A percentile compares a stretch with the other conserved stretches of the same genome.
These are phyloP conservation scores for Xylaria cubensis DNA, from an alignment of 495 filamentous ascomycete genomes.

Conservation along the genomic window DNA sequence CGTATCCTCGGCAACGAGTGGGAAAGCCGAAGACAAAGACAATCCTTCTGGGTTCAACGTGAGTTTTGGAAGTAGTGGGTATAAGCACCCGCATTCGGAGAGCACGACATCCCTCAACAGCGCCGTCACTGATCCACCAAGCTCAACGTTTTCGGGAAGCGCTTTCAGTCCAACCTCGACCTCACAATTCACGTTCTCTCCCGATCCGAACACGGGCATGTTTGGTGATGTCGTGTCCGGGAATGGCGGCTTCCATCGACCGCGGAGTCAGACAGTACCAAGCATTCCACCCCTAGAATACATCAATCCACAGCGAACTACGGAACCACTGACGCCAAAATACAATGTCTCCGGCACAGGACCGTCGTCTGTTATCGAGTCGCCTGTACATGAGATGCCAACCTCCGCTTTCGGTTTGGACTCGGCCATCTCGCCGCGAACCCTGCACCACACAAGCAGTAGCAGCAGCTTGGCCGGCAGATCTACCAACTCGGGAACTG, in stretches of 20 bases:
- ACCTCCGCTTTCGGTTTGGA: conserved; percentile 58
- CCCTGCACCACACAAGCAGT: conserved; percentile 61
- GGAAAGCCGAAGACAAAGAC: conserved; percentile 69
- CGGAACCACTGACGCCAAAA: conserved; percentile 72
- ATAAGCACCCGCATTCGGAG: conserved; percentile 62
- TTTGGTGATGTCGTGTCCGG: conserved; percentile 61
- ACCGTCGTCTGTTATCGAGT: conserved; percentile 71
- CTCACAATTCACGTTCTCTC: conserved; percentile 80
- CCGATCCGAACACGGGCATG: conserved; percentile 72
- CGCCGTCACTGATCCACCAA: conserved; percentile 65
- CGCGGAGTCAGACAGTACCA: conserved; percentile 92
- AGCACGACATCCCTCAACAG: conserved; percentile 62
- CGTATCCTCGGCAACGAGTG: conserved; percentile 70
- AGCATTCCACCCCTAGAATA: conserved; percentile 71
- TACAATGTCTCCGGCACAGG: conserved; percentile 62
- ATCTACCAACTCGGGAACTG: conserved; percentile 50
- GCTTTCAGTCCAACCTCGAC: conserved; percentile 85
- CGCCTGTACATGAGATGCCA: conserved; percentile 67
- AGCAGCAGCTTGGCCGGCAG: conserved; percentile 56
- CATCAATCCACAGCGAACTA: conserved; percentile 66
- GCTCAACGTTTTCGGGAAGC: conserved; percentile 73
- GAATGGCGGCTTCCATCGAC: conserved; percentile 70
- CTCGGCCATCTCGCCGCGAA: conserved; percentile 58
- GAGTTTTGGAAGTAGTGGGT: conserved; percentile 58
- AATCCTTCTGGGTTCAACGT: conserved; percentile 52